Conservation (phyloP, 2,329 filamentous ascomycete genomes). For the Aspergillus glaucus region DNA sequence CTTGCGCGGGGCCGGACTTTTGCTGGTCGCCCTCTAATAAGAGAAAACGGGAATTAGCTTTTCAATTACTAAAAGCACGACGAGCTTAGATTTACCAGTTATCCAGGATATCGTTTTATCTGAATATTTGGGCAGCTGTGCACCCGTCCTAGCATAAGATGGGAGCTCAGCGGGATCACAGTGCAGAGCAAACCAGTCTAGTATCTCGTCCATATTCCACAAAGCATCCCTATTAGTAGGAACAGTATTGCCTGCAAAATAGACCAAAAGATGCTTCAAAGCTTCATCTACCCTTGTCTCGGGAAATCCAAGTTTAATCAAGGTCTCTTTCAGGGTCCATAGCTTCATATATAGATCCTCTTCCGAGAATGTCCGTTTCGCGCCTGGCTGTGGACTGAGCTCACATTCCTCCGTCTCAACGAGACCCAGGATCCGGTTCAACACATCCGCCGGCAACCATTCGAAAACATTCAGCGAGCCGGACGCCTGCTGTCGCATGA, state of each 20-base stretch:
- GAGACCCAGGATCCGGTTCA: constrained; percentile 71
- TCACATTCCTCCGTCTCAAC: constrained; percentile 35
- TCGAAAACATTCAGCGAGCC: constrained; percentile 65
- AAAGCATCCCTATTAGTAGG: constrained; percentile 56
- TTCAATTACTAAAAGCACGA: constrained; percentile 6
- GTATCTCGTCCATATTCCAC: constrained; percentile 79
- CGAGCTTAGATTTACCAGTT: constrained; percentile 23
- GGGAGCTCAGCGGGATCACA: constrained; percentile 64
- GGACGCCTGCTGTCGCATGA: constrained; percentile 67
- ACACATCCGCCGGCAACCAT: constrained; percentile 74
- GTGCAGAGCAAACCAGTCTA: constrained; percentile 86
- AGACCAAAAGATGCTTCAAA: constrained; percentile 60
- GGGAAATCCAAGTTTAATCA: constrained; percentile 64
- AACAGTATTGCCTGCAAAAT: constrained; percentile 55
- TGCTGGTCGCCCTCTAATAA: constrained; percentile 24
- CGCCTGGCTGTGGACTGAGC: constrained; percentile 24
- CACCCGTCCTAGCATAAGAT: constrained; percentile 54
- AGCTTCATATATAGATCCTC: constrained; percentile 73
- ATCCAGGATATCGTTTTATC: constrained; percentile 32
- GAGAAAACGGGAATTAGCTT: constrained; percentile 19
- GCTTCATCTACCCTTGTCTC: constrained; percentile 56
- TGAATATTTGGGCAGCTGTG: constrained; percentile 21
- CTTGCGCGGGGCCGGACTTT: constrained; percentile 16
- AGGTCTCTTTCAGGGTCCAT: constrained; percentile 74
- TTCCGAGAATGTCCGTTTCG: constrained; percentile 50